Evolutionary conservation across 2,329 filamentous ascomycete species (phyloP), one percentile per base, ranked within the genome.

Genomic region (Pseudogymnoascus pannorum): DNA sequence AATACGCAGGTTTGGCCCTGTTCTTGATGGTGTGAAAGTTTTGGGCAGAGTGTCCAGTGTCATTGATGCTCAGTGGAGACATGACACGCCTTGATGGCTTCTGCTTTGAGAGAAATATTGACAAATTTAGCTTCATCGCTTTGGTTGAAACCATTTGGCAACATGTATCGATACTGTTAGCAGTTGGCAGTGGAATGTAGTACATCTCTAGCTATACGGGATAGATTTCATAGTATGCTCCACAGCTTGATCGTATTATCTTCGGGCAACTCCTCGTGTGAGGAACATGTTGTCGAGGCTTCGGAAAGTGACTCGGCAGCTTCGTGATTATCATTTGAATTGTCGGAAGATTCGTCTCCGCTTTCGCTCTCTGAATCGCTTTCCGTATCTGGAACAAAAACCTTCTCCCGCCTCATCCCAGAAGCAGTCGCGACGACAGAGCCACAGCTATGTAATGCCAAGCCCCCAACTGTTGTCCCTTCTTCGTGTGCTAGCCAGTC

Each of bases 1-100:
- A 63, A 66, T 78, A 5, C 66, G 68, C 38, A 68, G 69, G 2
- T 87, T 89, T 67, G 78, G 76, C 38, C 68, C 67, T 0, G 6
- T 85, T 7, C 71, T 88, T 62, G 82, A 85, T 1, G 83, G 85
- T 1, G 72, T 72, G 26, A 77, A 74, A 44, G 75, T 87, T 29
- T 62, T 89, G 64, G 72, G 73, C 5, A 76, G 80, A 54, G 79
- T 85, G 3, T 81, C 79, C 60, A 69, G 66, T 33, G 65, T 76
- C 14, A 64, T 89, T 38, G 84, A 86, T 70, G 74, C 74, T 61
- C 66, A 67, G 24, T 85, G 81, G 82, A 62, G 62, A 20, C 67
- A 58, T 63, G 57, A 63, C 48, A 63, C 59, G 38, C 62, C 58
- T 33, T 60, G 38, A 59, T 65, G 58, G 62, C 42, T 44, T 62